phyloP scores from a whole-genome alignment of 2,329 filamentous ascomycete genomes.

The Ascosphaera apis region DNA sequence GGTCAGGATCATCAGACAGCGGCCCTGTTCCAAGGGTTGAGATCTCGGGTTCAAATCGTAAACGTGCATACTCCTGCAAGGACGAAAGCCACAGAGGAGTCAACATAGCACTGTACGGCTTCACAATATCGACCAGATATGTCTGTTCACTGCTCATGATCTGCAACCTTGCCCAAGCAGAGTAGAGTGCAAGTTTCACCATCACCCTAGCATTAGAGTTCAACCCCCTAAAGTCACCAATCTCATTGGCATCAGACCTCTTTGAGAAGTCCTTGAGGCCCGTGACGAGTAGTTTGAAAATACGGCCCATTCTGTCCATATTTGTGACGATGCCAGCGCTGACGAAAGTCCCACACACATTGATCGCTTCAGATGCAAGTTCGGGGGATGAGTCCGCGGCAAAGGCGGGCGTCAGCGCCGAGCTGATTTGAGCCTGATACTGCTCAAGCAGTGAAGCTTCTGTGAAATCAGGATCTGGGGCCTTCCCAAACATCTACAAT shows the following conservation, averaged over 20 bases:
- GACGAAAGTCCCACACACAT: slow-evolving; percentile 95
- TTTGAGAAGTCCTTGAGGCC: slow-evolving; percentile 78
- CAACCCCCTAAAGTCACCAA: slow-evolving; percentile 77
- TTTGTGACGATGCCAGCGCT: slow-evolving; percentile 93
- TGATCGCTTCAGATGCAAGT: slow-evolving; percentile 82
- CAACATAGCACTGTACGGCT: slow-evolving; percentile 69
- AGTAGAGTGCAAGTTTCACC: slow-evolving; percentile 94
- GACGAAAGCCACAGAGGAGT: slow-evolving; percentile 90
- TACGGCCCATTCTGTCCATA: slow-evolving; percentile 94
- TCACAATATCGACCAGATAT: slow-evolving; percentile 70
- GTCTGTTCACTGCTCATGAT: slow-evolving; percentile 82
- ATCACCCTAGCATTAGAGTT: slow-evolving; percentile 94
- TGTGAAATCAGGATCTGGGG: slow-evolving; percentile 89
- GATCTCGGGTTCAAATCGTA: slow-evolving; percentile 92
- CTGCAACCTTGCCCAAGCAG: slow-evolving; percentile 91
- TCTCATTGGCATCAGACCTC: slow-evolving; percentile 58
- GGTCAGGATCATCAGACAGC: slow-evolving; percentile 66
- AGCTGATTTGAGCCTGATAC: slow-evolving; percentile 96
- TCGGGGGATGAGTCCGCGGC: slow-evolving; percentile 90
- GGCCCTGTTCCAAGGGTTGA: slow-evolving; percentile 67
- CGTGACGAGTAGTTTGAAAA: slow-evolving; percentile 75
- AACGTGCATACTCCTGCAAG: slow-evolving; percentile 71
- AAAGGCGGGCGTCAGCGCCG: slow-evolving; percentile 86
- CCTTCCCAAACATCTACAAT: slow-evolving; percentile 63
- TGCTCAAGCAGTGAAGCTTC: slow-evolving; percentile 91